These are phyloP conservation scores for Alternaria hordeiaustralica DNA, from an alignment of 2,329 filamentous ascomycete genomes.

Conservation along the genomic window DNA sequence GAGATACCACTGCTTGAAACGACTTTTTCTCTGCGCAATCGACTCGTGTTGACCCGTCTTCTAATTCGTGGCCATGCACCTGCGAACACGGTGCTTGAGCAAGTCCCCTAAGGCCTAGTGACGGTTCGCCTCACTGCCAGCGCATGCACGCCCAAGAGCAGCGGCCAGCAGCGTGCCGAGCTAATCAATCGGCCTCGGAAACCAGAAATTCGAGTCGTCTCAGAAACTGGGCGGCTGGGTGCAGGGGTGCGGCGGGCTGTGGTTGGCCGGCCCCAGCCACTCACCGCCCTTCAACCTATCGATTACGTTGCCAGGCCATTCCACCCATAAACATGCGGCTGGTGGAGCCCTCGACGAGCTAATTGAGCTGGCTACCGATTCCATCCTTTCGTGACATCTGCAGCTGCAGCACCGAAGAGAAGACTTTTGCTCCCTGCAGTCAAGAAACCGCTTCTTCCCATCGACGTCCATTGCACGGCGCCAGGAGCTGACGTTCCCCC, in stretches of 20 bases:
- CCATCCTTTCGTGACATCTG: constrained; percentile 24
- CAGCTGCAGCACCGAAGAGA: constrained; percentile 4
- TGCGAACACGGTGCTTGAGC: constrained; percentile 1
- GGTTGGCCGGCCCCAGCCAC: constrained; percentile 24
- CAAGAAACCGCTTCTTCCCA: constrained; percentile 5
- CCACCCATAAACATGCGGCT: constrained; percentile 24
- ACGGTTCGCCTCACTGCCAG: constrained; percentile 14
- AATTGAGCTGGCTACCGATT: constrained; percentile 32
- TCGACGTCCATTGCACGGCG: constrained; percentile 23
- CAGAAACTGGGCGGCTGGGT: constrained; percentile 19
- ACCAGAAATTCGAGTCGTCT: constrained; percentile 8
- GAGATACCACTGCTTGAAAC: constrained; percentile 18
- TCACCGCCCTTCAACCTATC: constrained; percentile 31
- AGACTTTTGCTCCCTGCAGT: constrained; percentile 8
- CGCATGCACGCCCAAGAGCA: constrained; percentile 13
- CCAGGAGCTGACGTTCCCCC: constrained; percentile 32
- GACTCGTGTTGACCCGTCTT: background rate
- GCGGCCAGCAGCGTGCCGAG: background rate
- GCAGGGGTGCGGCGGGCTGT: constrained; percentile 11
- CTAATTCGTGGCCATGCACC: background rate
- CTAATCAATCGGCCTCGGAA: constrained; percentile 6
- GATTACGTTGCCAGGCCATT: constrained; percentile 36
- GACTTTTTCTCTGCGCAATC: background rate
- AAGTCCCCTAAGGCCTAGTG: background rate
- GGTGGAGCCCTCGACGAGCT: constrained; percentile 27